phyloP scores from a whole-genome alignment of 2,329 filamentous ascomycete genomes.

The Fusarium begoniae region DNA sequence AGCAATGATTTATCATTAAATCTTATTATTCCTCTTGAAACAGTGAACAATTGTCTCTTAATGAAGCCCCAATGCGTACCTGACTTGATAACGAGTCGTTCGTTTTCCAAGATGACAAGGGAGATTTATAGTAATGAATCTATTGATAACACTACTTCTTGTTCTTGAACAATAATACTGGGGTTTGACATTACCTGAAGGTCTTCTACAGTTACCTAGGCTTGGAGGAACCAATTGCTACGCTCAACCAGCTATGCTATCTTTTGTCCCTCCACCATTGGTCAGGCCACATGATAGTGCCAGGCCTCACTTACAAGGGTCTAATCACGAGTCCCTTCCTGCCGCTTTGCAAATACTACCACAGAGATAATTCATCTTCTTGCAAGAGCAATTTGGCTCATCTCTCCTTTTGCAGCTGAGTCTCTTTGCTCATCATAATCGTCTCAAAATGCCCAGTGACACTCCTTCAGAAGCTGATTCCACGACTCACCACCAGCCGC shows the following conservation, averaged over 20 bases:
- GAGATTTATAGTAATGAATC: neutral
- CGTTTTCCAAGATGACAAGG: neutral
- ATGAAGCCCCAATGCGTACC: neutral
- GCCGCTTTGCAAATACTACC: neutral
- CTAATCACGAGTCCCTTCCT: constrained; percentile 24
- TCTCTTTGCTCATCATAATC: neutral
- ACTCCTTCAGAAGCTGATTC: constrained; percentile 22
- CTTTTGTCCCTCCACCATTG: constrained; percentile 1
- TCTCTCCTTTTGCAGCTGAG: neutral
- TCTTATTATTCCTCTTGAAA: neutral
- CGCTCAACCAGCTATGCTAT: neutral
- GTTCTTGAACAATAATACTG: neutral
- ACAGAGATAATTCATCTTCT: neutral
- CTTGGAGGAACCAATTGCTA: neutral
- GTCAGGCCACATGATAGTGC: constrained; percentile 27
- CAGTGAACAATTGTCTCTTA: neutral
- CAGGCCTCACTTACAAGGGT: constrained; percentile 34
- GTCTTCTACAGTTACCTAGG: neutral
- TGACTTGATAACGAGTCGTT: neutral
- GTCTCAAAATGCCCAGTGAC: constrained; percentile 23
- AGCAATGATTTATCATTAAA: constrained; percentile 40
- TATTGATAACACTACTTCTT: too few relatives aligned
- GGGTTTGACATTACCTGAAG: neutral
- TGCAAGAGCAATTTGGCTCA: neutral
- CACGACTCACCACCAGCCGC: constrained; percentile 12